These are phyloP conservation scores for Rhodofomes roseus DNA, from an alignment of 1,284 basidiomycete genomes.

Conservation along the genomic window DNA sequence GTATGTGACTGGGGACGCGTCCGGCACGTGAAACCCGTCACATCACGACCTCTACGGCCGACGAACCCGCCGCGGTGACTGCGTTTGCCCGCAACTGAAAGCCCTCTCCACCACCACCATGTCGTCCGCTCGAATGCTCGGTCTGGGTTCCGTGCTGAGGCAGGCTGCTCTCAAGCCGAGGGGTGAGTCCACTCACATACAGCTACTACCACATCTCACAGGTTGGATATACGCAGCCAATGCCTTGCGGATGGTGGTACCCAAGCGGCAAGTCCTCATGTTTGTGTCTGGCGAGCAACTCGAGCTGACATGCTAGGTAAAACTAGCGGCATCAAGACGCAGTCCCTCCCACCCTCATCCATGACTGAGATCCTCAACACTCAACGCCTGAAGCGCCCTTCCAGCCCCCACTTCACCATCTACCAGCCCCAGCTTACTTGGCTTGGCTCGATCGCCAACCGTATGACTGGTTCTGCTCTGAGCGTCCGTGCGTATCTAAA, in stretches of 20 bases:
- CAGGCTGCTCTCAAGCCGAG: constrained; percentile 46
- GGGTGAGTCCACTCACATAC: constrained; percentile 32
- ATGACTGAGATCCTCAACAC: constrained; percentile 75
- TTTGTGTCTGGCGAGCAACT: not conserved
- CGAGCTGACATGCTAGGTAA: not conserved
- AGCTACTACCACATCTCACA: constrained; percentile 25
- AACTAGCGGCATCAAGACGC: constrained; percentile 48
- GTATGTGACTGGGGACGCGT: not conserved
- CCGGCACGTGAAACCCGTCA: not conserved
- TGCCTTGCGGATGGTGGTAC: constrained; percentile 37
- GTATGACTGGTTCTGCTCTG: constrained; percentile 79
- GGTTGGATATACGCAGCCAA: constrained; percentile 29
- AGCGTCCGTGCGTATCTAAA: constrained; percentile 60
- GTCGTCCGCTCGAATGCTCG: constrained; percentile 48
- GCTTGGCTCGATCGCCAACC: constrained; percentile 82
- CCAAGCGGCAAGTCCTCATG: constrained; percentile 40
- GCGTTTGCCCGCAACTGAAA: not conserved
- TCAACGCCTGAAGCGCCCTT: constrained; percentile 83
- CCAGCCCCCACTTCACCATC: constrained; percentile 91
- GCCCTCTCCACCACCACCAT: constrained; percentile 26
- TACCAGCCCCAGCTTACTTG: constrained; percentile 96
- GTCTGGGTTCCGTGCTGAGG: constrained; percentile 51
- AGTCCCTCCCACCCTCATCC: constrained; percentile 58
- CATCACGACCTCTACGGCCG: not conserved
- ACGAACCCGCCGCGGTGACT: not conserved